phyloP scores from a whole-genome alignment of 2,329 filamentous ascomycete genomes.

The Cytospora leucostoma region DNA sequence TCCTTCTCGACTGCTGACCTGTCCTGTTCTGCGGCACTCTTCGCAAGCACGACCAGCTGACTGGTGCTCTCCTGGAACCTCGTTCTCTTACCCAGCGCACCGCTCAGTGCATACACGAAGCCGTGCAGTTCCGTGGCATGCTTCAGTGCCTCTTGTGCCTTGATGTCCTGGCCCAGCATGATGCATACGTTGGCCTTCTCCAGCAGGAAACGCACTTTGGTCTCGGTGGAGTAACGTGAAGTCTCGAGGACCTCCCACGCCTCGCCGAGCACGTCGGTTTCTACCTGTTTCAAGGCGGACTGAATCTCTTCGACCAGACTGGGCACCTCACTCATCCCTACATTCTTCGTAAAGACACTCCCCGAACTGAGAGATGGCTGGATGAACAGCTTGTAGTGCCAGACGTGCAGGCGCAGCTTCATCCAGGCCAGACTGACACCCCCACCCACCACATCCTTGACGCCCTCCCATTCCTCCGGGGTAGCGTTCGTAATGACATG shows the following conservation, averaged over 20 bases:
- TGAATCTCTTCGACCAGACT: slow-evolving; percentile 55
- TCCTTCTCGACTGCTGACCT: slow-evolving; percentile 29
- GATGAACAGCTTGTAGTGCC: slow-evolving; percentile 62
- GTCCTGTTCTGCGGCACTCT: slow-evolving; percentile 55
- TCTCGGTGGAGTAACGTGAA: slow-evolving; percentile 45
- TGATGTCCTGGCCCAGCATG: slow-evolving; percentile 77
- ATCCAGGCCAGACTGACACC: slow-evolving; percentile 56
- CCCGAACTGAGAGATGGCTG: slow-evolving; percentile 57
- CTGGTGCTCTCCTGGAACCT: slow-evolving; percentile 79
- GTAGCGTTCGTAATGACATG: slow-evolving; percentile 44
- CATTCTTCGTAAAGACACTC: slow-evolving; percentile 56
- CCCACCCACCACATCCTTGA: not conserved
- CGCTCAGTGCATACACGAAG: slow-evolving; percentile 81
- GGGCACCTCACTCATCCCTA: slow-evolving; percentile 61
- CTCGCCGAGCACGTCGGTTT: slow-evolving; percentile 39
- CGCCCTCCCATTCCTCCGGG: slow-evolving; percentile 36
- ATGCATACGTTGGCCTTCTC: slow-evolving; percentile 84
- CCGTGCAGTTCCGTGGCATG: slow-evolving; percentile 66
- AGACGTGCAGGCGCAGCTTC: slow-evolving; percentile 71
- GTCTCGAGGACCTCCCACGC: slow-evolving; percentile 28
- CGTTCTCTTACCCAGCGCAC: slow-evolving; percentile 82
- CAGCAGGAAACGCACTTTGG: slow-evolving; percentile 71
- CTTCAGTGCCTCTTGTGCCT: slow-evolving; percentile 70
- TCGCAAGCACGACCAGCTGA: slow-evolving; percentile 88
- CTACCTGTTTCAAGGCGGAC: slow-evolving; percentile 45